Base-by-base conservation (phyloP, 768 basidiomycete species). In the Clathrus columnatus region DNA sequence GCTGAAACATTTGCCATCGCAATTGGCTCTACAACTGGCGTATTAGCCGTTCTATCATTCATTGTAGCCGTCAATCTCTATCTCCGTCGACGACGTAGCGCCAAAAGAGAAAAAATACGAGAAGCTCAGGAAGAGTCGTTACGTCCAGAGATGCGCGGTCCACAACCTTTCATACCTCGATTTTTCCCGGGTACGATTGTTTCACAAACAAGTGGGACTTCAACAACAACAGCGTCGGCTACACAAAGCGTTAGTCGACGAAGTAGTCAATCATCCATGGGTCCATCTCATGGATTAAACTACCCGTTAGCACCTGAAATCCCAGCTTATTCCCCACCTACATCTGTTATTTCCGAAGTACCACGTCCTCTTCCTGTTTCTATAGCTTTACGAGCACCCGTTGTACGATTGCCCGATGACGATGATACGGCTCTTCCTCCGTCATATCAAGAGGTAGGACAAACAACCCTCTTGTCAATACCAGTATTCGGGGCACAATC, bases 1-100 rank as follows among this genome's bases (percentile, higher is more conserved):
- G 59, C 66, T 48, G 73, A 71, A 16, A 79, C 80, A 5, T 81
- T 83, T 61, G 79, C 70, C 1, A 77, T 73, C n/a, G 78, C 75
- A 1, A 70, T 82, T 21, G 78, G 76, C 0, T 76, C 76, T 26
- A 73, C 70, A 27, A 71, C 79, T 17, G 80, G 80, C 27, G 73
- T 79, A 20, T 72, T 82, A 10, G 70, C 69, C 10, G 60, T 76
- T 32, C 65, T 81, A 51, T 70, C 77, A 7, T 61, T 77, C 7
- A 73, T 74, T 3, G 66, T 80, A n/a, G 76, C 75, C 0, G 61
- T 78, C 57, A 80, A 75, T 64, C 74, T 82, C 56, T 76, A 72
- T 58, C 69, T 72, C 5, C 73, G 80, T 20, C 71, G 80, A 7
- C 62, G 68, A 28, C 65, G 62, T 24, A 72, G 76, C 41, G 68